Evolutionary conservation across 768 basidiomycete genomes (phyloP), one percentile per base, ranked within the genome.

Genomic region (button mushroom (Agaricus bisporus)): DNA sequence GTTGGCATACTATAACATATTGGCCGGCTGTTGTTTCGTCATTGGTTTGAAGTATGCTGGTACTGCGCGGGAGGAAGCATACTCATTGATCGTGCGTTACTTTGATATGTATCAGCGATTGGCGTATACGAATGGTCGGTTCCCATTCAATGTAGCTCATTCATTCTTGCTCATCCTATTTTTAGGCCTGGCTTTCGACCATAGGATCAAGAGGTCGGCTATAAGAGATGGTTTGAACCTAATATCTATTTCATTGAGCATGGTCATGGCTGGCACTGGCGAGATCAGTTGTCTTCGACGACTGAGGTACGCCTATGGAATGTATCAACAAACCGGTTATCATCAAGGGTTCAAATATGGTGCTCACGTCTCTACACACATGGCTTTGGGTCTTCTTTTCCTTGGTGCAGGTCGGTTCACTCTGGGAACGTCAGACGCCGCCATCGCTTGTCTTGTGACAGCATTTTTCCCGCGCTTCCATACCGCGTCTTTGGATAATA

Each of bases 221-320:
- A 80, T 95, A 20, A 80, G 94, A 11, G 91, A 93, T 61, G 91
- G 91, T 3, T 73, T 98, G 35, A 95, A 90, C 63, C 72, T 95
- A 38, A 87, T 98, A 51, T 88, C 91, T 0, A 77, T 97, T 35
- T 77, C 94, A 1, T 70, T 97, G 29, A 85, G 89, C 63, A 88
- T 95, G 79, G 88, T 98, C 41, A 95, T 98, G 91, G 93, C 95
- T 1, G 97, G 97, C 9, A 95, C 94, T 0, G 97, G 97, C 3
- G 94, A 98, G 66, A 81, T 98, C 47, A 88, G 86, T 51, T 91
- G 90, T 59, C 73, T 98, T 15, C 82, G 91, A 17, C 80, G 94
- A 18, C 76, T 98, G 11, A 81, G 97, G 17, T 88, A 91, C 66
- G 84, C 89, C 7, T 98, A 92, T 63, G 95, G 94, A 22, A 86